Evolutionary conservation across 345 rosid genomes (phyloP), one percentile per base, ranked within the genome.

Genomic region (Populus alba): DNA sequence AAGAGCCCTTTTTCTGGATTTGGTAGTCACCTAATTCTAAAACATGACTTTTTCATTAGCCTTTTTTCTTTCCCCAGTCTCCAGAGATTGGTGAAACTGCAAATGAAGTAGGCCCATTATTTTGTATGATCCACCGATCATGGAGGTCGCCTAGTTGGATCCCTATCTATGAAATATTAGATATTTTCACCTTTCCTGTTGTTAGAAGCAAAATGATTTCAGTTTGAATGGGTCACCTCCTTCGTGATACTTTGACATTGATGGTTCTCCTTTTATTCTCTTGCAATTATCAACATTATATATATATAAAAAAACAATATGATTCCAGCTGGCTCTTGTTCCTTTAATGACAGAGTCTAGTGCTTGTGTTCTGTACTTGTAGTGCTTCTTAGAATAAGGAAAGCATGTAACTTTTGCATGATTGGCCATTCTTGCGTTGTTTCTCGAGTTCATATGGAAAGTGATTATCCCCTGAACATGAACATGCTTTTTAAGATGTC

Each of bases 321-420:
- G 74, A 7, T 66, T 59, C 71, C 84, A 81, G 80, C 75, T 73
- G 78, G 74, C 63, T 67, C 3, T 43, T 66, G 65, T 38, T 71
- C 75, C 66, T 63, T 73, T 47, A 29, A 66, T 81, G 80, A 77
- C 74, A 72, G 39, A 66, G 62, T 29, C 55, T 68, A 47, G 73
- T 72, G 55, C 71, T 72, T 33, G 43, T 51, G 61, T 62, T 76
- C 16, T 29, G 23, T 9, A 38, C 53, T 76, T 13, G 23, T 8
- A 17, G 25, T 68, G 53, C 74, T 47, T 68, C 53, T 8, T 12
- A 53, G 73, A 57, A 27, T 59, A 27, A 66, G 22, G 35, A 81
- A 37, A 45, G 70, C 51, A 35, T 71, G 55, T 27, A 7, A 10
- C 57, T 15, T 53, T 41, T 67, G 41, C 71, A 38, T 70, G 39